Conservation (phyloP, 768 basidiomycete species). For the Clitopilus passeckerianus region DNA sequence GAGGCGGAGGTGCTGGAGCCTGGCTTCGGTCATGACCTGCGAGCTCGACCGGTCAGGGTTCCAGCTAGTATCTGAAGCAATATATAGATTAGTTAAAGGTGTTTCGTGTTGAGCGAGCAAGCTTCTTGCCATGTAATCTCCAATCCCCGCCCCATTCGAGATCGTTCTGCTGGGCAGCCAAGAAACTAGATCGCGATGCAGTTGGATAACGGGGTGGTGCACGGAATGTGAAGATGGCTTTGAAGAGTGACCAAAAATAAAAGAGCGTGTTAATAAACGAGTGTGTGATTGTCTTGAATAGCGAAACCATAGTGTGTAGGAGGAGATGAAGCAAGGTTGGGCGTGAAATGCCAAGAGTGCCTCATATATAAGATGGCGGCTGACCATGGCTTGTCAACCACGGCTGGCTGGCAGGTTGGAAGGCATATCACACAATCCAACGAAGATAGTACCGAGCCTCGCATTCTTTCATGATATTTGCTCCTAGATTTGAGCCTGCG, state of each 20-base stretch:
- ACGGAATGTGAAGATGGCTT: constrained; percentile 12
- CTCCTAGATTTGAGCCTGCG: too few relatives aligned
- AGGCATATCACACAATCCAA: too few relatives aligned
- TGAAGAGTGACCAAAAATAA: constrained; percentile 15
- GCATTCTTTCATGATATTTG: too few relatives aligned
- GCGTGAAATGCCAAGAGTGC: background rate
- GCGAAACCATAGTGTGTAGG: constrained; percentile 8
- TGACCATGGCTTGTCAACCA: constrained; percentile 2
- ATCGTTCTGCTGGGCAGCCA: constrained; percentile 7
- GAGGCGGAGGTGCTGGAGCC: background rate
- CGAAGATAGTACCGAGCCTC: too few relatives aligned
- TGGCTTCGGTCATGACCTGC: background rate
- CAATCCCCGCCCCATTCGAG: constrained; percentile 7
- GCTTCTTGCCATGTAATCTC: background rate
- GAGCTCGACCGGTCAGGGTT: background rate
- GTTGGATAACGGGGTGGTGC: constrained; percentile 8
- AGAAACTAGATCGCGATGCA: constrained; percentile 8
- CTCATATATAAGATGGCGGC: constrained; percentile 6
- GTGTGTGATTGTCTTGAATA: constrained; percentile 8
- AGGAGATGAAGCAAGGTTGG: background rate
- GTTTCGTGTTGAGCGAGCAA: background rate
- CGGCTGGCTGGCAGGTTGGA: too few relatives aligned
- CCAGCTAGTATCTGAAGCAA: background rate
- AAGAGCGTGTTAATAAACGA: constrained; percentile 14
- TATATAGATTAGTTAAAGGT: background rate